Base-by-base conservation (phyloP, 2,329 filamentous ascomycete species). In the Trichoderma hamatum region DNA sequence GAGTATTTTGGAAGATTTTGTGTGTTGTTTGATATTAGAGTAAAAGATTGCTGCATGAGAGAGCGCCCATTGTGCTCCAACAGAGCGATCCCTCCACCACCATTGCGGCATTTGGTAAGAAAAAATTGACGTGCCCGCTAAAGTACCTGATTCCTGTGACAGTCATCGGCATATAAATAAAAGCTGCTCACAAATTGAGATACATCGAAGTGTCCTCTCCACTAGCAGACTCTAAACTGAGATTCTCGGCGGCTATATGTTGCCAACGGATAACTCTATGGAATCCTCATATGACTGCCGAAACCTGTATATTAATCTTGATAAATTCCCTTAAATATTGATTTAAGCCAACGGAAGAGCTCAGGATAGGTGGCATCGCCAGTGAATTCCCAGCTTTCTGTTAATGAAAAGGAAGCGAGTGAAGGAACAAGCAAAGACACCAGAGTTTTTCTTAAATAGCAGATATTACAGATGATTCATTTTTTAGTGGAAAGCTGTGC, bases 121-220 rank as follows among this genome's bases (percentile, higher is more conserved):
- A 73, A 2, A 62, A 71, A 11, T 71, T 80, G 2, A 67, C 80
- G 1, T 78, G 75, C 9, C 73, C 79, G 2, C 55, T 84, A 2
- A 75, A 72, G 1, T 86, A 82, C 64, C 82, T 82, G 0, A 65
- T 77, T 0, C 83, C 83, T 0, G 74, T 85, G 11, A 73, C 74
- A 16, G 76, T 77, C 16, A 74, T 77, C 4, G 74, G 73, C 10
- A 77, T 76, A 71, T 81, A 74, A 69, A 81, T 77, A 1, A 80
- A 81, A 14, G 76, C 85, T 28, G 83, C 81, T 43, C 80, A 83
- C 36, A 82, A 75, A 26, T 82, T 82, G 2, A 74, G 75, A 11
- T 85, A 83, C 70, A 72, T 85, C 34, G 83, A 85, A 69, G 73
- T 85, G 32, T 75, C 83, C 43, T 82, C 79, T 11, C 75, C 74